Evolutionary conservation across 2,329 filamentous ascomycete genomes (phyloP), one percentile per base, ranked within the genome.

Genomic region (Xylaria multiplex): DNA sequence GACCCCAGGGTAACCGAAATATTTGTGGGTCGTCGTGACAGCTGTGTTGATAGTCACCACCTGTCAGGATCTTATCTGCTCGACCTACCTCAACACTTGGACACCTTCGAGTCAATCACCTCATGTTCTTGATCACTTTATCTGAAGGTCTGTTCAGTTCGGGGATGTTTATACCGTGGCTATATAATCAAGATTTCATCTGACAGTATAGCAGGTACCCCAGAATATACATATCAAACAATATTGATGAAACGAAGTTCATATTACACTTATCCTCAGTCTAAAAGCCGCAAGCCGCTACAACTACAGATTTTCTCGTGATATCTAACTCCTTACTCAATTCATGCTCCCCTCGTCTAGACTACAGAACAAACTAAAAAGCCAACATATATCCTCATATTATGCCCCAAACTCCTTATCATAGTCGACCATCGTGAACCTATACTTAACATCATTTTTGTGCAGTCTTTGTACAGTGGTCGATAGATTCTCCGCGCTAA

Each of bases 381-480:
- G 9, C 7, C 24, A 62, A 9, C 11, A n/a, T 19, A 53, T 19
- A 48, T 42, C 22, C 11, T 30, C 27, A 42, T 22, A 48, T 55
- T 72, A 85, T 30, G 81, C 77, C 42, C 87, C 88, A 75, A 93
- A 93, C 2, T 81, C 86, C 77, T 91, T 86, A 72, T 91, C 89
- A 73, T 88, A 93, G 71, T 86, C 84, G 55, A 88, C 89, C 80
- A 95, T 83, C 69, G 91, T 92, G 77, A 92, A 92, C 70, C 93
- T 86, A 78, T 93, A 96, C 69, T 85, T 85, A 22, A 94, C 88
- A 73, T 90, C 89, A 73, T 88, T 90, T 74, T 88, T 89, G 71
- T 89, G 84, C 72, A 96, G 85, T 72, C 89, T 86, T 74, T 87
- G 81, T 74, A 95, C 86, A 3, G 90, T 89, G 81, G 88, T 82